These are phyloP conservation scores for Rugonectria rugulosa DNA, from an alignment of 2,329 filamentous ascomycete species.

Conservation along the genomic window DNA sequence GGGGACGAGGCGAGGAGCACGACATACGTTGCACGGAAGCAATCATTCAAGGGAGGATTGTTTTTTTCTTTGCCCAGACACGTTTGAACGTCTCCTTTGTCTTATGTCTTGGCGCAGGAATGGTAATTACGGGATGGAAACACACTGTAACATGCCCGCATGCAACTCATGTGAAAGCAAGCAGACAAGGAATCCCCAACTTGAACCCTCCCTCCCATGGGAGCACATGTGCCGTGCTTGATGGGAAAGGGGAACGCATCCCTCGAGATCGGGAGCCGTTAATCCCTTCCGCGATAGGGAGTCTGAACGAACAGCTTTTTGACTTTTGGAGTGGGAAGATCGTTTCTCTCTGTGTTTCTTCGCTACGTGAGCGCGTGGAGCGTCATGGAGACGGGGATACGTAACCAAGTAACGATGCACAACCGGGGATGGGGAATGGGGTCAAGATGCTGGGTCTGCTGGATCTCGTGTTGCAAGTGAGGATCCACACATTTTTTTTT, in stretches of 20 bases:
- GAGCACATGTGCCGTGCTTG: too few relatives aligned
- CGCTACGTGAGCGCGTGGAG: constrained; percentile 8
- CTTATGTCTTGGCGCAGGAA: too few relatives aligned
- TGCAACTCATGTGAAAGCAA: too few relatives aligned
- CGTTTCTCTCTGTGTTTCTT: constrained; percentile 4
- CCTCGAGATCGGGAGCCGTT: constrained; percentile 27
- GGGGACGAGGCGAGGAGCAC: not conserved
- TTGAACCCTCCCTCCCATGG: not conserved
- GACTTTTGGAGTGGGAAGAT: too few relatives aligned
- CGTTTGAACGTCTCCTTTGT: too few relatives aligned
- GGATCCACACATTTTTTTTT: constrained; percentile 10
- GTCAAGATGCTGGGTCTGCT: not conserved
- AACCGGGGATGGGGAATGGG: constrained; percentile 3
- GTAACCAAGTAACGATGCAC: constrained; percentile 1
- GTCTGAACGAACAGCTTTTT: constrained; percentile 22
- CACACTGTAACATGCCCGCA: too few relatives aligned
- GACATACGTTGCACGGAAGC: not conserved
- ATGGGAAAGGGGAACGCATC: constrained; percentile 17
- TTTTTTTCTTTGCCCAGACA: not conserved
- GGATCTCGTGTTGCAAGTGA: constrained; percentile 7
- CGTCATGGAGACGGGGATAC: constrained; percentile 1
- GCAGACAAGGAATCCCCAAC: constrained; percentile 2
- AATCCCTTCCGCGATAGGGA: constrained; percentile 34
- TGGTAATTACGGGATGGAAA: too few relatives aligned
- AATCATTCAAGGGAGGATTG: not conserved